Base-by-base conservation (phyloP, 75 land plant species). In the Larix kaempferi region DNA sequence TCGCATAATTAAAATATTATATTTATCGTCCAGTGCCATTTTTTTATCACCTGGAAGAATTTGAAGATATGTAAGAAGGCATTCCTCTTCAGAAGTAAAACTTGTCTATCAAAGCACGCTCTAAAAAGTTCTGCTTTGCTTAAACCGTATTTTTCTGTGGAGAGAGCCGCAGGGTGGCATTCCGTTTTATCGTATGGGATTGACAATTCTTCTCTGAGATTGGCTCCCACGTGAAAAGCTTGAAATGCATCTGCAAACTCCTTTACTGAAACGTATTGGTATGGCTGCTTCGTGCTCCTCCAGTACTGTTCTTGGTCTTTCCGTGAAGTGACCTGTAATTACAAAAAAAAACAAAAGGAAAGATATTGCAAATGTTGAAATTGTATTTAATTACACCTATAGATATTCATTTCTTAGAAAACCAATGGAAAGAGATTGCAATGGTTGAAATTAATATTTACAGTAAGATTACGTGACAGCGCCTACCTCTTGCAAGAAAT, bases 241-340 rank as follows among this genome's bases (percentile, higher is more conserved):
- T 78, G 59, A 57, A 84, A 89, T 15, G 85, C 80, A 3, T 80
- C 83, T 5, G 90, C 78, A 67, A 89, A 88, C 11, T 80, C 91
- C 55, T 76, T 55, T 13, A 88, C 90, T 12, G 90, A 26, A 19
- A 89, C 75, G 23, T 75, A 89, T 37, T 44, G 35, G 64, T 88
- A 88, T 12, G 83, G 73, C 55, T 74, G 56, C 13, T 29, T 64
- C 35, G 57, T 81, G 59, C 67, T 77, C 14, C 39, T 39, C 91
- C 91, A 89, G 69, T 88, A 89, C 77, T 85, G 91, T 13, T 78
- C 60, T 59, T 89, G 91, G 63, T 89, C 91, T 58, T 85, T 89
- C 66, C 37, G 85, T 23, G 91, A 89, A 0, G 88, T 88, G 17
- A 88, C 86, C 83, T 87, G n/a, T n/a, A n/a, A n/a, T 29, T 1